A percentile compares a stretch with the other conserved stretches of the same genome.
Conservation (phyloP, 768 basidiomycete genomes). For the Pisolithus microcarpus region DNA sequence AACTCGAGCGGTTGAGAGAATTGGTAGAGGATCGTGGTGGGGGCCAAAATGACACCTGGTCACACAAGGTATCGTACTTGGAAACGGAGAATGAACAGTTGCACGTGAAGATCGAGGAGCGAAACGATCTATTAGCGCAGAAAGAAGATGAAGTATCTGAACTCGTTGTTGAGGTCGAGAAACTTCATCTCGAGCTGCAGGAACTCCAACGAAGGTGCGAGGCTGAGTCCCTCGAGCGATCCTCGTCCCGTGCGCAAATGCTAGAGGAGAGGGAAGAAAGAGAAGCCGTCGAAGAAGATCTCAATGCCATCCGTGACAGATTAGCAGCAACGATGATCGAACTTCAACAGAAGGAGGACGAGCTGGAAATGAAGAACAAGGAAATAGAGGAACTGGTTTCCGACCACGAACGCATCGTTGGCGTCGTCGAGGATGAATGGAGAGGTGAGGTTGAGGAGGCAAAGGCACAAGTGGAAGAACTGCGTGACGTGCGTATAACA, state of each 20-base stretch:
- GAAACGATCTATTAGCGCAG: conserved; percentile 45
- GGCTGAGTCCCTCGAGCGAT: conserved; percentile 60
- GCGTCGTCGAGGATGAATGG: conserved; percentile 79
- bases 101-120: conserved; percentile 48
- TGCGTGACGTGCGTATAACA: conserved; percentile 51
- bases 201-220: conserved; percentile 55
- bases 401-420: conserved; percentile 68
- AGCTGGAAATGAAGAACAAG: conserved; percentile 67
- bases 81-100: conserved; percentile 61
- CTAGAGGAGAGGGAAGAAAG: conserved; percentile 67
- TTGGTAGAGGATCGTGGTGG: conserved; percentile 51
- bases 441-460: conserved; percentile 81
- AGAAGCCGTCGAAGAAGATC: conserved; percentile 71
- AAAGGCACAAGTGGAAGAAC: conserved; percentile 70
- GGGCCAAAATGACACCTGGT: conserved; percentile 36
- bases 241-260: conserved; percentile 63
- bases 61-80: conserved; percentile 48
- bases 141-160: conserved; percentile 70
- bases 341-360: conserved; percentile 81
- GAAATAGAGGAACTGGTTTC: conserved; percentile 74
- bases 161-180: conserved; percentile 57
- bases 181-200: conserved; percentile 59
- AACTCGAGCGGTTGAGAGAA: conserved; percentile 67
- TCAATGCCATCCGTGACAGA: conserved; percentile 68
- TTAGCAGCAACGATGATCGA: conserved; percentile 77